These are phyloP conservation scores for Nitzschia inconspicua DNA, from an alignment of 108 stramenopile species.

Conservation along the genomic window DNA sequence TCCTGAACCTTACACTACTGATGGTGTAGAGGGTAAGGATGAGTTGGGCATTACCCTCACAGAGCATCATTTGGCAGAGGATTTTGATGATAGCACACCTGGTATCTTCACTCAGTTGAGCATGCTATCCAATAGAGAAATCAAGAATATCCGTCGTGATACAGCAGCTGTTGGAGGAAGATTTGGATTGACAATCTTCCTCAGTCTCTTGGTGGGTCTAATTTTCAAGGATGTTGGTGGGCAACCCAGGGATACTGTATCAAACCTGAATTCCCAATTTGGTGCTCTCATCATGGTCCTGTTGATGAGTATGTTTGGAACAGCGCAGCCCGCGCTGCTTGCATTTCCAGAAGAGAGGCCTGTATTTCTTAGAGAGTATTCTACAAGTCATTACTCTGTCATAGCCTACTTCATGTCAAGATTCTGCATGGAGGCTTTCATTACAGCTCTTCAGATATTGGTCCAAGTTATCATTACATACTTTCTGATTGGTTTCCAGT, in stretches of 20 bases:
- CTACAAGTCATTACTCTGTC: slow-evolving; percentile 72
- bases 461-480: slow-evolving; percentile 41
- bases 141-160: slow-evolving; percentile 38
- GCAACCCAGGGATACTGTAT: too few relatives aligned
- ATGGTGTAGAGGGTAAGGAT: slow-evolving; percentile 38
- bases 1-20: slow-evolving; percentile 22
- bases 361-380: slow-evolving; percentile 69
- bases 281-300: slow-evolving; percentile 50
- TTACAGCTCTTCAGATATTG: slow-evolving; percentile 20
- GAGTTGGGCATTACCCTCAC: slow-evolving; percentile 39
- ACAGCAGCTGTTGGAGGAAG: slow-evolving; percentile 48
- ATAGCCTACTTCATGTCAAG: slow-evolving; percentile 62
- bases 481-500: slow-evolving; percentile 56
- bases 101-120: slow-evolving; percentile 32
- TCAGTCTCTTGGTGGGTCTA: slow-evolving; percentile 3
- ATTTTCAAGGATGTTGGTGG: background rate
- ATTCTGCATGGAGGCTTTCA: slow-evolving; percentile 35
- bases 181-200: background rate
- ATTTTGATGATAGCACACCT: slow-evolving; percentile 6
- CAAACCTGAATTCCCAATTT: too few relatives aligned
- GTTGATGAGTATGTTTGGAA: slow-evolving; percentile 44
- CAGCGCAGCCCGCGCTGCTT: slow-evolving; percentile 46
- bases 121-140: slow-evolving; percentile 34
- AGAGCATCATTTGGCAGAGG: slow-evolving; percentile 7
- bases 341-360: slow-evolving; percentile 27